phyloP scores from a whole-genome alignment of 352 stramenopile genomes.

The Phytophthora colocasiae region DNA sequence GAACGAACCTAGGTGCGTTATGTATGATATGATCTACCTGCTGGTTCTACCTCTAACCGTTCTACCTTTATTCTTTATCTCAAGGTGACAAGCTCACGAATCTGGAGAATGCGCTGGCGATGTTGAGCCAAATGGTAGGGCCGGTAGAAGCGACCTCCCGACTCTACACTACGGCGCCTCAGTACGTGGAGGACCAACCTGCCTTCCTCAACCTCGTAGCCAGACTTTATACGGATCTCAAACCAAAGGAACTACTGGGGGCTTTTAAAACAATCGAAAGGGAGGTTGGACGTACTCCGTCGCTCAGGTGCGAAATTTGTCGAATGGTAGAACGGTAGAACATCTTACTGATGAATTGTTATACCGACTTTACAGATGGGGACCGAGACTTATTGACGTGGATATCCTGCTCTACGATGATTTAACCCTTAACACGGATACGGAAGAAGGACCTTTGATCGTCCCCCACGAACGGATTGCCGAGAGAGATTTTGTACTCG shows the following conservation, averaged over 20 bases:
- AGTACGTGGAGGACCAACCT: constrained; percentile 97
- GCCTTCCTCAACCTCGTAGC: constrained; percentile 95
- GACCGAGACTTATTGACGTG: constrained; percentile 94
- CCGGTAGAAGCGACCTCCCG: constrained; percentile 85
- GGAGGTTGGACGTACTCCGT: constrained; percentile 85
- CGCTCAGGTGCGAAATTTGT: constrained; percentile 46
- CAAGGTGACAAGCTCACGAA: constrained; percentile 76
- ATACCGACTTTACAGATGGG: constrained; percentile 69
- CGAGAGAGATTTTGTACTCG: constrained; percentile 98
- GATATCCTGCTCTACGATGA: constrained; percentile 96
- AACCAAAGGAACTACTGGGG: constrained; percentile 79
- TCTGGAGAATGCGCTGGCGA: constrained; percentile 64
- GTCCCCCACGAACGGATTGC: constrained; percentile 95
- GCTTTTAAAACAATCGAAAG: constrained; percentile 92
- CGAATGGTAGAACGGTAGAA: constrained; percentile 3
- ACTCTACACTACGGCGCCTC: constrained; percentile 93
- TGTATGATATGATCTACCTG: neutral
- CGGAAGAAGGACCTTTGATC: constrained; percentile 76
- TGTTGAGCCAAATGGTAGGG: constrained; percentile 54
- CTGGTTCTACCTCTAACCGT: neutral
- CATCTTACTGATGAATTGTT: constrained; percentile 2
- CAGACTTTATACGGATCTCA: constrained; percentile 83
- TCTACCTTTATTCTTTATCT: constrained; percentile 3
- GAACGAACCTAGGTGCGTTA: constrained; percentile 74
- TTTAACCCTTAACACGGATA: constrained; percentile 71